Percentiles rank a stretch among this genome's conserved stretches.
phyloP scores from a whole-genome alignment of 768 basidiomycete genomes.

The Amanita rubescens region DNA sequence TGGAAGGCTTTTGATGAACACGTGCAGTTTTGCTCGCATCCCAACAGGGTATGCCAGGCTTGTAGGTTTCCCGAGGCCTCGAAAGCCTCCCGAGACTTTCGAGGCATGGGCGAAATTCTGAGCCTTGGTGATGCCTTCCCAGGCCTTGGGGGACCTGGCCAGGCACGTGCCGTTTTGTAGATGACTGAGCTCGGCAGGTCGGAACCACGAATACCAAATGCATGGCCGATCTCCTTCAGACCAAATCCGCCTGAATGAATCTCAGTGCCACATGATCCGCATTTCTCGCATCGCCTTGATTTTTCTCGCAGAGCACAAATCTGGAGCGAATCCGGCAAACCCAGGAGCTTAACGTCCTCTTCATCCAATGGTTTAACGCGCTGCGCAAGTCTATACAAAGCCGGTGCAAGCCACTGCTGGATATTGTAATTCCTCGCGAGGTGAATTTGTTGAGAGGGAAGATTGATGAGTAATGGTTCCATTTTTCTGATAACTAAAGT shows the following conservation, averaged over 20 bases:
- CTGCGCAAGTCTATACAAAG: conserved; percentile 17
- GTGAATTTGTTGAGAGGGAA: conserved; percentile 21
- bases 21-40: too few relatives aligned
- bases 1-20: too few relatives aligned
- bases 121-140: too few relatives aligned
- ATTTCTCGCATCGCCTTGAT: not conserved
- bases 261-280: not conserved
- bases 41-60: too few relatives aligned
- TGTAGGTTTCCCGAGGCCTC: too few relatives aligned
- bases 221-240: not conserved
- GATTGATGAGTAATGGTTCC: conserved; percentile 7
- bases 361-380: conserved; percentile 17
- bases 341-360: conserved; percentile 21
- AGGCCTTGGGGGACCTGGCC: too few relatives aligned
- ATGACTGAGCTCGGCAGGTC: not conserved
- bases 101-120: too few relatives aligned
- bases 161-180: too few relatives aligned
- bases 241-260: not conserved
- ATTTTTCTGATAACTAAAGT: conserved; percentile 22
- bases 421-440: conserved; percentile 28
- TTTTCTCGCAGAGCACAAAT: conserved; percentile 10
- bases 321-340: conserved; percentile 14
- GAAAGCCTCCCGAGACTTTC: too few relatives aligned
- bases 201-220: not conserved
- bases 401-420: conserved; percentile 24